Evolutionary conservation across 495 filamentous ascomycete genomes (phyloP), one percentile per base, ranked within the genome.

Genomic region (Lichenothelia convexa): DNA sequence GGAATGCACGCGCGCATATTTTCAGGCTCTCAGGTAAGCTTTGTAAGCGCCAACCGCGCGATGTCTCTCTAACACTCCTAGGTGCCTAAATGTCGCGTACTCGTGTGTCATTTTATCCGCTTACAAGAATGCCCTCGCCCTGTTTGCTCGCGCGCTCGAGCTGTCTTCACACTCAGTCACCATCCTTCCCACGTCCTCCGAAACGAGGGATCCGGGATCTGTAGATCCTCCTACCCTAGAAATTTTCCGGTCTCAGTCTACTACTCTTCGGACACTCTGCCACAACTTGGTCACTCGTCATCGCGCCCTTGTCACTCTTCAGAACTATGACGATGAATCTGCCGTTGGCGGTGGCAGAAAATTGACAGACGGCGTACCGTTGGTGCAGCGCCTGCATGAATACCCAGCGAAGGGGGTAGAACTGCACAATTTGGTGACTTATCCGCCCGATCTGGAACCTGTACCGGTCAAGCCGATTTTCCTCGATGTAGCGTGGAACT

Each of bases 401-500:
- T 95, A 81, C 47, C 74, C 80, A 2, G 50, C 62, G 4, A 66
- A 67, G 6, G 64, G 64, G 17, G 54, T 60, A 6, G 73, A 92
- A 49, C 65, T 93, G 27, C 59, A 61, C 11, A 80, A 89, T 39
- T 64, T 99, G 21, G 89, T 93, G 13, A 67, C 69, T 0, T 94
- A 84, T 51, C 91, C 89, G 4, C 87, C 89, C 0, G 71, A 70
- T 44, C 59, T 93, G 36, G 70, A 80, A 38, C 70, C 80, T 0
- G 70, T 94, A 24, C 85, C 89, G 0, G 84, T 94, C 12, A 99
- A 99, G 57, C 91, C 89, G 12, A 55, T 99, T 12, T 95, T 94
- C 64, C 68, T 95, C 31, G 89, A 99, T 53, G 80, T 93, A 9
- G 89, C 89, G 12, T 95, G 83, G 79, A 99, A 95, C 54, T 99